These are phyloP conservation scores for Colletotrichum orchidophilum DNA, from an alignment of 2,329 filamentous ascomycete genomes.

Conservation along the genomic window DNA sequence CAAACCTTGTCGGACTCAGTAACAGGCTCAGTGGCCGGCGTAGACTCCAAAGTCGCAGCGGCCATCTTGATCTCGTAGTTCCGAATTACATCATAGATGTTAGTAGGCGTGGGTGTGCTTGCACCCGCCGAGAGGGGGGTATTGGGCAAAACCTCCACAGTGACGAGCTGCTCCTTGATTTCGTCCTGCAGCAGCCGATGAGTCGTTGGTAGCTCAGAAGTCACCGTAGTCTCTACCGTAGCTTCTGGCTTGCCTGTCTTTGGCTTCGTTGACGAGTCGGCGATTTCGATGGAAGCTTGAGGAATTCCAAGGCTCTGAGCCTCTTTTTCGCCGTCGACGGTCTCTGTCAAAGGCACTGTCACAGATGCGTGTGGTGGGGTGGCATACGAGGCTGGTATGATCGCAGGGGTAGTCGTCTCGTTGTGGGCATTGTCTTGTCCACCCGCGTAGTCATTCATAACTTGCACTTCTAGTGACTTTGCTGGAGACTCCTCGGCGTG, in stretches of 20 bases:
- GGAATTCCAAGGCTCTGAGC: background rate
- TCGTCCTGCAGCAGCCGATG: background rate
- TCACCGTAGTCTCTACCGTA: background rate
- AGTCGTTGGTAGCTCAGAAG: background rate
- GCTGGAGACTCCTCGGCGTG: background rate
- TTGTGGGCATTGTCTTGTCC: background rate
- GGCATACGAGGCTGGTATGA: background rate
- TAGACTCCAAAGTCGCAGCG: background rate
- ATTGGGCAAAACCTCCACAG: background rate
- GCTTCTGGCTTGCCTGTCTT: background rate
- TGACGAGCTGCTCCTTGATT: slow-evolving; percentile 23
- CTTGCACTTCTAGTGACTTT: background rate
- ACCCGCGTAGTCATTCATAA: background rate
- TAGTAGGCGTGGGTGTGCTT: slow-evolving; percentile 24
- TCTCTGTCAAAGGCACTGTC: background rate
- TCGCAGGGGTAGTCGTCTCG: background rate
- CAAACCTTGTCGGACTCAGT: background rate
- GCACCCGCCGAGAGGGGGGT: background rate
- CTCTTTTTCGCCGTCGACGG: background rate
- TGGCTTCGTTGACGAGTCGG: background rate
- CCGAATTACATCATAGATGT: slow-evolving; percentile 33
- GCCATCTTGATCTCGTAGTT: slow-evolving; percentile 33
- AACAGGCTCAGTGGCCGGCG: background rate
- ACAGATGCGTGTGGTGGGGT: background rate
- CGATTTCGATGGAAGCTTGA: background rate